These are phyloP conservation scores for Ascomycota sp. DNA, from an alignment of 2,329 filamentous ascomycete species.

Conservation along the genomic window DNA sequence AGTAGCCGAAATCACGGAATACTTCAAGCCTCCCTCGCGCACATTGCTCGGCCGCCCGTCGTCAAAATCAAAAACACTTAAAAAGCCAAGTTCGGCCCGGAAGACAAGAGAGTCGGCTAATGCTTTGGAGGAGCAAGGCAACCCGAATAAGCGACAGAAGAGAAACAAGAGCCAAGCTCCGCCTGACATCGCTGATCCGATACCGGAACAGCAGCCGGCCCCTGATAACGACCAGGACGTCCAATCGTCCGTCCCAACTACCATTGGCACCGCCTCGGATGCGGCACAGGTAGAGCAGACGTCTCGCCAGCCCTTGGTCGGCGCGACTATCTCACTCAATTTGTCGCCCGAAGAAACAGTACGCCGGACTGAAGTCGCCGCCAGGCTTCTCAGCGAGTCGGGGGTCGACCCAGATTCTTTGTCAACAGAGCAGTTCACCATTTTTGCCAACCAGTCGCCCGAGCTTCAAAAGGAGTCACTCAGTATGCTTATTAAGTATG, in stretches of 20 bases:
- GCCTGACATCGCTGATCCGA: neutral
- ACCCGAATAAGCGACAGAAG: constrained; percentile 10
- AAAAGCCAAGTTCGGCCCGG: constrained; percentile 9
- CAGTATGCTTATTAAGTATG: constrained; percentile 32
- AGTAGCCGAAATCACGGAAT: constrained; percentile 24
- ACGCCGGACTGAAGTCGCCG: constrained; percentile 25
- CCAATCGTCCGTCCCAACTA: constrained; percentile 1
- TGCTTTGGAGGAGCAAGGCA: constrained; percentile 7
- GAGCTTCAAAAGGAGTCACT: constrained; percentile 31
- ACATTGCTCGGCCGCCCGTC: constrained; percentile 7
- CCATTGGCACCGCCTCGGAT: neutral
- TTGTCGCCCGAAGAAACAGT: constrained; percentile 22
- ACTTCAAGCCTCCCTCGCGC: constrained; percentile 22
- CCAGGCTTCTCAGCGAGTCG: constrained; percentile 21
- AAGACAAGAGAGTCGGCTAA: constrained; percentile 7
- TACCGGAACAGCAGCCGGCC: neutral
- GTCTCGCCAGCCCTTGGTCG: constrained; percentile 3
- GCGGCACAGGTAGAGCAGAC: constrained; percentile 1
- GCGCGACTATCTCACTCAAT: constrained; percentile 10
- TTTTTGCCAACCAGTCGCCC: constrained; percentile 36
- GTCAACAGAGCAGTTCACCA: constrained; percentile 32
- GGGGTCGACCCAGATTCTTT: constrained; percentile 29
- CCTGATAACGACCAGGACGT: neutral
- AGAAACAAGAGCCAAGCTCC: constrained; percentile 3
- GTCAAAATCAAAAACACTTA: constrained; percentile 9